phyloP scores from a whole-genome alignment of 805 yeast species.

The Zygotorulaspora danielsina region DNA sequence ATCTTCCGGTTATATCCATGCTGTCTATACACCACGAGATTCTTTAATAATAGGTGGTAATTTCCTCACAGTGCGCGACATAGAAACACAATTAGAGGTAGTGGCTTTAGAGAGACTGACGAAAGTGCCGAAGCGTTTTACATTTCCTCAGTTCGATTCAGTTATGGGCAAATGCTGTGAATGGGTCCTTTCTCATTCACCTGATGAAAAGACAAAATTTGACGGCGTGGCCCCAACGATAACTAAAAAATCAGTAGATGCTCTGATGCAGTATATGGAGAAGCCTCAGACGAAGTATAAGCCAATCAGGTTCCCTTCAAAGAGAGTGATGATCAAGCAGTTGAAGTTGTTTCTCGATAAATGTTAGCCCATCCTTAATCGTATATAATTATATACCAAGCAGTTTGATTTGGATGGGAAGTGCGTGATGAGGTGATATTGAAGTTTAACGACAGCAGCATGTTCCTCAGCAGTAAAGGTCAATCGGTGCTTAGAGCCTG shows the following conservation, averaged over 20 bases:
- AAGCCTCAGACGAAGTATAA: slow-evolving; percentile 17
- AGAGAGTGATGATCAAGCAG: slow-evolving; percentile 15
- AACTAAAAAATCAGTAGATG: slow-evolving; percentile 10
- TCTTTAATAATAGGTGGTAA: slow-evolving; percentile 86
- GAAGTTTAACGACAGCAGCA: neutral
- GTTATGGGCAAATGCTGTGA: slow-evolving; percentile 41
- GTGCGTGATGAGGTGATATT: slow-evolving; percentile 1
- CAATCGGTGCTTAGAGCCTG: neutral
- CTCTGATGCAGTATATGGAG: slow-evolving; percentile 15
- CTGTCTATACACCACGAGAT: slow-evolving; percentile 79
- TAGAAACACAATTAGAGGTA: slow-evolving; percentile 59
- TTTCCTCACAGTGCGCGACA: slow-evolving; percentile 61
- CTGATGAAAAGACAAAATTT: neutral
- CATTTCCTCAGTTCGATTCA: slow-evolving; percentile 71
- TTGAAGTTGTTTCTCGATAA: slow-evolving; percentile 4
- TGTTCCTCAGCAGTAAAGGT: neutral
- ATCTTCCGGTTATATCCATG: slow-evolving; percentile 93
- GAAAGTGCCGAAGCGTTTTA: slow-evolving; percentile 67
- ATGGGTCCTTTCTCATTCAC: slow-evolving; percentile 12
- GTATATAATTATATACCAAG: slow-evolving; percentile 1
- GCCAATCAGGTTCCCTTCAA: slow-evolving; percentile 17
- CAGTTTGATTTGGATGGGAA: neutral
- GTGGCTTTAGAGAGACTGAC: slow-evolving; percentile 61
- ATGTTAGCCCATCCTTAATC: neutral
- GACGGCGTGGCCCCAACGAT: neutral